phyloP scores from a whole-genome alignment of 2,329 filamentous ascomycete species.

The Fusarium pseudograminearum region DNA sequence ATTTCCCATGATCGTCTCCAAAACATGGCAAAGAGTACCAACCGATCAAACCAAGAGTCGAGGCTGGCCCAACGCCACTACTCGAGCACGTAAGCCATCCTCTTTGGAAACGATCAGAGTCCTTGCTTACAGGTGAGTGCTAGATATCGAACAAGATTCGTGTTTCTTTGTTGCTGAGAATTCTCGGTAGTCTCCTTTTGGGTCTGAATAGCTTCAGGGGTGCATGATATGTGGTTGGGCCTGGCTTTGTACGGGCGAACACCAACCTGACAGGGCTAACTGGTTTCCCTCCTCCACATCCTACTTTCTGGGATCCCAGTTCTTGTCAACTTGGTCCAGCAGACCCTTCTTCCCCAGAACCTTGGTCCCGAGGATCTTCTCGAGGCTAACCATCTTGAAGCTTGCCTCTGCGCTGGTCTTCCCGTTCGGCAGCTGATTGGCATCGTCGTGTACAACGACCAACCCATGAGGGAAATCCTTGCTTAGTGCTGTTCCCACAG shows the following conservation, averaged over 20 bases:
- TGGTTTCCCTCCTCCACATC: background rate
- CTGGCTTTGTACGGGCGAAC: background rate
- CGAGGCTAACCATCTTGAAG: conserved; percentile 62
- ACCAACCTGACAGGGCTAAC: background rate
- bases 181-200: background rate
- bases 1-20: background rate
- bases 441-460: conserved; percentile 66
- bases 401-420: conserved; percentile 61
- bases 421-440: conserved; percentile 61
- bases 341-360: conserved; percentile 45
- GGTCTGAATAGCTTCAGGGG: conserved; percentile 23
- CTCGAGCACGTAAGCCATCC: conserved; percentile 7
- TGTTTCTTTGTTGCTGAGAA: conserved; percentile 5
- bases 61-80: background rate
- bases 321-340: conserved; percentile 52
- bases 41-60: background rate
- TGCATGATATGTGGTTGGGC: background rate
- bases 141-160: background rate
- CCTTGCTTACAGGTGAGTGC: background rate
- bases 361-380: conserved; percentile 53
- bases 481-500: conserved; percentile 59
- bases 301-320: conserved; percentile 56
- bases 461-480: conserved; percentile 58
- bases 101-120: conserved; percentile 2
- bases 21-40: background rate